Conservation (phyloP, 805 yeast species). For the Phaffomyces antillensis region DNA sequence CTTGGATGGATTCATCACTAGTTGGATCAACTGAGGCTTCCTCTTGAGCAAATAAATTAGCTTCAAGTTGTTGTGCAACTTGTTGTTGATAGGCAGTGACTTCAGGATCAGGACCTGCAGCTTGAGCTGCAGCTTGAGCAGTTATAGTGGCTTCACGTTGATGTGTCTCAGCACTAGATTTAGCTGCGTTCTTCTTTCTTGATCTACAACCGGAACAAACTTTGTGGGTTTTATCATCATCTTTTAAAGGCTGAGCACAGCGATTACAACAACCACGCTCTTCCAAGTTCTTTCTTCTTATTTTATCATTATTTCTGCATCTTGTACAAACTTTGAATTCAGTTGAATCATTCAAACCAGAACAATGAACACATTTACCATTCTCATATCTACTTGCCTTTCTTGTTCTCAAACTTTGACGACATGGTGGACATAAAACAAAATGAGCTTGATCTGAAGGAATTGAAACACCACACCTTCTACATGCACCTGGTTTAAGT, state of each 20-base stretch:
- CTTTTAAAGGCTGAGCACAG: slow-evolving; percentile 45
- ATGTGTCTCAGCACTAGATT: slow-evolving; percentile 7
- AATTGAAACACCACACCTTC: slow-evolving; percentile 41
- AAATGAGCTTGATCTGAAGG: slow-evolving; percentile 43
- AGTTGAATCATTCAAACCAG: slow-evolving; percentile 45
- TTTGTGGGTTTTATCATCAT: slow-evolving; percentile 42
- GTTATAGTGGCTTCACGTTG: slow-evolving; percentile 2
- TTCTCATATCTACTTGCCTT: slow-evolving; percentile 53
- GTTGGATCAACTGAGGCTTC: neutral
- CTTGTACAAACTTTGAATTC: slow-evolving; percentile 58
- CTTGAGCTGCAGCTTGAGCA: slow-evolving; percentile 5
- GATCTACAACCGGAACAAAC: slow-evolving; percentile 50
- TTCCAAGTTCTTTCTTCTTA: slow-evolving; percentile 49
- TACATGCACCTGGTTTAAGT: slow-evolving; percentile 44
- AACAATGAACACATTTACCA: slow-evolving; percentile 65
- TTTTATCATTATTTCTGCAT: slow-evolving; percentile 55
- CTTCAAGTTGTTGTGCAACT: slow-evolving; percentile 16
- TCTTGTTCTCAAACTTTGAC: slow-evolving; percentile 45
- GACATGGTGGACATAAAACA: slow-evolving; percentile 56
- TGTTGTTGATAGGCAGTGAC: slow-evolving; percentile 6
- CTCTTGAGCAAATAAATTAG: slow-evolving; percentile 19
- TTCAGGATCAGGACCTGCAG: neutral
- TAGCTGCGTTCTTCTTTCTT: slow-evolving; percentile 37
- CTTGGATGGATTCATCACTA: slow-evolving; percentile 3
- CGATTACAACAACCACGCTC: slow-evolving; percentile 55